Base-by-base conservation (phyloP, 75 land plant species). In the Picea glauca region DNA sequence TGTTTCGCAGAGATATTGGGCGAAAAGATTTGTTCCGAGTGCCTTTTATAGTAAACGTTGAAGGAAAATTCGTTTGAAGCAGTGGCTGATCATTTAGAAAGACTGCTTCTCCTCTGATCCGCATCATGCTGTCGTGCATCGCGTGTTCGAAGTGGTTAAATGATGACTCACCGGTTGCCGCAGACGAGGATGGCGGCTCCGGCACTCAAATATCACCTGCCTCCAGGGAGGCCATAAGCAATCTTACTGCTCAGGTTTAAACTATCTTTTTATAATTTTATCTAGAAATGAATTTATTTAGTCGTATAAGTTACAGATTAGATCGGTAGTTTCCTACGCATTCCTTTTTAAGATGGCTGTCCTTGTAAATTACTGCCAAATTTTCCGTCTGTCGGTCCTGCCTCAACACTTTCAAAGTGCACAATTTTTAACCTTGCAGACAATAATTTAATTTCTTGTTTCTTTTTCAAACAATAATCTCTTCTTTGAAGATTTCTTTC, bases 221-320 rank as follows among this genome's bases (percentile, higher is more conserved):
- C 26, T 85, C 84, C 2, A 85, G 83, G 58, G 91, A 83, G 21
- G 78, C 90, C 59, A 78, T 93, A 50, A 90, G 87, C 54, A 79
- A 85, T 33, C 84, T 93, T 64, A 88, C 95, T 23, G 23, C 90
- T 76, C 95, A 93, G 86, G 95, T 93, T 50, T 61, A 33, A 0
- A n/a, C 43, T 54, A 14, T 64, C 15, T 20, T 46, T 63, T 58
- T 20, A 6, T 56, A 21, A 12, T 43, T 60, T 46, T 17, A 9
- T 21, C 17, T 35, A 23, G 75, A 32, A 23, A 35, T 18, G n/a
- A 14, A 13, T n/a, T 65, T n/a, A 13, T 1, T 56, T 31, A 21
- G 18, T 21, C 4, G 43, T 62, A 18, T 31, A 33, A 9, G 4
- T 15, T 13, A 43, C 18, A 26, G 30, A 8, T 6, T 8, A 9